A percentile compares a stretch with the other conserved stretches of the same genome.
These are phyloP conservation scores for Bretschneidera sinensis DNA, from an alignment of 345 rosid genomes.

Conservation along the genomic window DNA sequence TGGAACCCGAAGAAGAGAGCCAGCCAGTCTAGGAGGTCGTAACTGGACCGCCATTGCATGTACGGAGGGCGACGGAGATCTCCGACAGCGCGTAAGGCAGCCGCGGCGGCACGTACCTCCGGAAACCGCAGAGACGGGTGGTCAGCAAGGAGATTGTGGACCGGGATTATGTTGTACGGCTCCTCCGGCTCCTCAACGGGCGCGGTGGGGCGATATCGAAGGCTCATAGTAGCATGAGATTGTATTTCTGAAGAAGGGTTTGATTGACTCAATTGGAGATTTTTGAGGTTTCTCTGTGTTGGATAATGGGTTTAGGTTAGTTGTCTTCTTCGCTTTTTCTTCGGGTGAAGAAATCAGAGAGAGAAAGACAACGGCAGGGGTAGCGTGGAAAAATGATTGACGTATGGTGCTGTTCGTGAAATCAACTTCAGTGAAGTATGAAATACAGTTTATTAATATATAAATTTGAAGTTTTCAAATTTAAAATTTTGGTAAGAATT, in stretches of 20 bases:
- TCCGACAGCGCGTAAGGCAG: slow-evolving; percentile 80
- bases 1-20: slow-evolving; percentile 87
- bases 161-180: slow-evolving; percentile 75
- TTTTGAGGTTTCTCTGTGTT: not conserved
- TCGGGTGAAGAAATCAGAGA: not conserved
- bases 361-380: no score
- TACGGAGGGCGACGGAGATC: slow-evolving; percentile 72
- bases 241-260: not conserved
- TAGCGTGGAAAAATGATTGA: no score
- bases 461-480: no score
- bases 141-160: slow-evolving; percentile 91
- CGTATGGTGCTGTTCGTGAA: no score
- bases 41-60: slow-evolving; percentile 64
- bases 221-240: slow-evolving; percentile 34
- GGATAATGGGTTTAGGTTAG: not conserved
- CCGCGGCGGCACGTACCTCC: slow-evolving; percentile 87
- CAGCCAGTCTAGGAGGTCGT: slow-evolving; percentile 91
- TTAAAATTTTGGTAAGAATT: no score
- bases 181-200: slow-evolving; percentile 57
- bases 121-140: slow-evolving; percentile 93
- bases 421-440: no score
- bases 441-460: no score
- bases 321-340: not conserved
- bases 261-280: not conserved
- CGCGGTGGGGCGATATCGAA: slow-evolving; percentile 24